Evolutionary conservation across 2,329 filamentous ascomycete species (phyloP), one percentile per base, ranked within the genome.

Genomic region (Paraphoma sp.): DNA sequence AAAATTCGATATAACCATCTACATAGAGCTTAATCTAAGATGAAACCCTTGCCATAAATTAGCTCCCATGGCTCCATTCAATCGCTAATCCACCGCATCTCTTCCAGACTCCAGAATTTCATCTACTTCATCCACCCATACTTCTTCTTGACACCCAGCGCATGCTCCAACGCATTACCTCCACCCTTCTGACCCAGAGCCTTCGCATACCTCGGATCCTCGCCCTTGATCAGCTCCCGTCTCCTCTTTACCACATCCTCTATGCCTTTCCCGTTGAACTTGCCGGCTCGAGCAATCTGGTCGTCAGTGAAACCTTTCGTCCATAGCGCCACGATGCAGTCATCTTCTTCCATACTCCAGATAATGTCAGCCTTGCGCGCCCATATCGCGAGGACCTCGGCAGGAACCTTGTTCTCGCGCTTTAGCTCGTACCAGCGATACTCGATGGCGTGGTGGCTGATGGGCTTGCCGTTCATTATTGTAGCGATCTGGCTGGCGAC

Each of bases 81-180:
- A 23, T 23, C 23, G 23, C 23, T 23, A 3, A 5, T 23, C 23
- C 23, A 23, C 23, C 23, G 23, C 23, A 23, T 23, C 23, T 23
- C 23, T 23, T 23, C 23, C 23, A 23, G 5, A 5, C 5, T 23
- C 23, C 23, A 23, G 23, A 23, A 2, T 23, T 23, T 5, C 23
- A 23, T 23, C n/a, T 44, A 44, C 43, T 45, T 45, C 43, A 45
- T 45, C 43, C 43, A 45, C 4, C 18, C 18, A 45, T 45, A 45
- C 43, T 30, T 45, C 17, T 29, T 11, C 43, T 45, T 45, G 10
- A 23, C 23, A 23, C 43, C 43, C 18, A 45, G 10, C 17, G 43
- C 43, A 12, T 30, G 28, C 8, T 45, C 43, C 43, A 45, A 29
- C 43, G 33, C 33, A 14, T 14, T 36, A 2, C 9, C 6, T 10